Base-by-base conservation (phyloP, 164 flowering plant species). In the Chimonanthus praecox region DNA sequence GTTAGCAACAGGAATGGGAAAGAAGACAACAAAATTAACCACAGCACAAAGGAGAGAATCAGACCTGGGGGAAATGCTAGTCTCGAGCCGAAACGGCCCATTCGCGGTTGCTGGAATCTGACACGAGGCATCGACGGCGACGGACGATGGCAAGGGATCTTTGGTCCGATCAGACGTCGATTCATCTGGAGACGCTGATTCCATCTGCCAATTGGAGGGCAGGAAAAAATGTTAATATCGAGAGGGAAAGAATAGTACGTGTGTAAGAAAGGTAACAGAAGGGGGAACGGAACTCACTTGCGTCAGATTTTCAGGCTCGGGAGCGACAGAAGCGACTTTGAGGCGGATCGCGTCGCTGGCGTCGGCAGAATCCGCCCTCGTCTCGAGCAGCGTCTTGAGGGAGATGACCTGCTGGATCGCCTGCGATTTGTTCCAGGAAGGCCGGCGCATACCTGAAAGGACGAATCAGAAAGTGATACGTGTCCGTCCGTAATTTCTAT, bases 361-460 rank as follows among this genome's bases (percentile, higher is more conserved):
- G 74, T 78, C 87, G 49, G 33, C 64, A 69, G 83, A 78, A 49
- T 82, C 84, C 43, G 80, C 71, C 58, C 54, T 47, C 43, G 84
- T 51, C 71, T 92, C 97, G 0, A 90, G 87, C 68, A 92, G 78
- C 64, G 87, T 77, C 74, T 92, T 92, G 43, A 92, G 88, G 3
- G 88, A 88, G 73, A 92, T 83, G 10, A 90, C 97, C 79, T 92
- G 97, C 85, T 92, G 94, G 81, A 90, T 90, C 84, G 97, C 97
- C 82, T 92, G 97, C 0, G 92, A 89, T 78, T 90, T 90, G 90
- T 92, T 92, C 97, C 97, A 92, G 13, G 97, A 92, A 45, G 97
- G 97, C 64, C 91, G 80, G 15, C 97, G 80, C 97, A 92, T 92
- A 7, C 95, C 97, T 91, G 80, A 69, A 54, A 72, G 71, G 64